A percentile compares a stretch with the other conserved stretches of the same genome.
Conservation (phyloP, 257 asterid species). For the Primulina eburnea region DNA sequence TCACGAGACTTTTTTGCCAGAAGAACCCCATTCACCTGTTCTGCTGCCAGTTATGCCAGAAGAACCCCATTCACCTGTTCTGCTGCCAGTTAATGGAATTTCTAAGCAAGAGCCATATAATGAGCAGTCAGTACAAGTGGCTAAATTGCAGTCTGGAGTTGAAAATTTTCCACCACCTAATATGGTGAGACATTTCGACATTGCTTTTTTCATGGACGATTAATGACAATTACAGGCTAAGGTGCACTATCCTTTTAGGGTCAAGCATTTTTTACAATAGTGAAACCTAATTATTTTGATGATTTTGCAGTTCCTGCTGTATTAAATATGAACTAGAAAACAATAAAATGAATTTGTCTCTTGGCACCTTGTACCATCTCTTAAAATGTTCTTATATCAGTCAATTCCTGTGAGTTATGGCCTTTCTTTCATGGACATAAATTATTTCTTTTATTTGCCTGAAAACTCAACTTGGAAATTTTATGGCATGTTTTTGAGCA, state of each 20-base stretch:
- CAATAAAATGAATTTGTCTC: background rate
- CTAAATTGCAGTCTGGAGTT: constrained; percentile 44
- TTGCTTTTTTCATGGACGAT: constrained; percentile 15
- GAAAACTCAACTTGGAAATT: background rate
- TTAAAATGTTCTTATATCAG: background rate
- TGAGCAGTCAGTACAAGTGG: constrained; percentile 34
- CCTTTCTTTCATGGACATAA: background rate
- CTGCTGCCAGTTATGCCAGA: constrained; percentile 45
- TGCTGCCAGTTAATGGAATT: constrained; percentile 56
- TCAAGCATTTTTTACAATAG: background rate
- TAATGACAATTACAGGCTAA: constrained; percentile 1
- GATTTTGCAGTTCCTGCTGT: background rate
- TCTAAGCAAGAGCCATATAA: constrained; percentile 52
- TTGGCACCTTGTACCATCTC: background rate
- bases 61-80: constrained; percentile 46
- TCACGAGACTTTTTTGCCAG: constrained; percentile 30
- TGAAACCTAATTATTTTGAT: background rate
- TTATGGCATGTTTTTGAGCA: background rate
- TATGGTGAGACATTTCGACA: constrained; percentile 36
- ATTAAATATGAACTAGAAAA: too few relatives aligned
- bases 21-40: constrained; percentile 48
- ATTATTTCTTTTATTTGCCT: background rate
- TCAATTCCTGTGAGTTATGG: background rate
- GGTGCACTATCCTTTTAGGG: constrained; percentile 10
- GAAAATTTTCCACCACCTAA: constrained; percentile 43